phyloP scores from a whole-genome alignment of 805 yeast species.

The Suhomyces prunicola region DNA sequence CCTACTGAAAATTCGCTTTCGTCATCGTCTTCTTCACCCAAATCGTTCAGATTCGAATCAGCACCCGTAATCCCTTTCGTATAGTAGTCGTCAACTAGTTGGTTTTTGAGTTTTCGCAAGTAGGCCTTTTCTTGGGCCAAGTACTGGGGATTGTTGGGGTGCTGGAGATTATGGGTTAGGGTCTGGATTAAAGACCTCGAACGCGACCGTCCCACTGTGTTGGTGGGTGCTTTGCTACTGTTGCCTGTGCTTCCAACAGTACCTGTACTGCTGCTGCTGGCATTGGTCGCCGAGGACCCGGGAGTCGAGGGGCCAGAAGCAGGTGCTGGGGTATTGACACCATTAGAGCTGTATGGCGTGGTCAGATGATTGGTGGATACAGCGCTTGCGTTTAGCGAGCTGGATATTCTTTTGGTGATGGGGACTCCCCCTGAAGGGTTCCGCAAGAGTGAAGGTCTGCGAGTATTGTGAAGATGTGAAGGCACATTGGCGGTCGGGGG shows the following conservation, averaged over 20 bases:
- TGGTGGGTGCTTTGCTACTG: neutral
- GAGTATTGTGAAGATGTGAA: neutral
- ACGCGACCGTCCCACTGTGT: constrained; percentile 7
- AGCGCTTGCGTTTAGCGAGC: neutral
- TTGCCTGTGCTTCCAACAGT: neutral
- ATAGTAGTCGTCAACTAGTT: constrained; percentile 65
- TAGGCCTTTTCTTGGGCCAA: constrained; percentile 66
- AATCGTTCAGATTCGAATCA: constrained; percentile 26
- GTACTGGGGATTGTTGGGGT: constrained; percentile 35
- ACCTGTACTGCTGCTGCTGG: neutral
- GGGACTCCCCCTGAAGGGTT: constrained; percentile 2
- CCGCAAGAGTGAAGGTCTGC: constrained; percentile 6
- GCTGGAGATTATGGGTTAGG: constrained; percentile 12
- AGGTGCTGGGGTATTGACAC: neutral
- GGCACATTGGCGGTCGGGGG: constrained; percentile 1
- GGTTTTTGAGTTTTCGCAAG: constrained; percentile 58
- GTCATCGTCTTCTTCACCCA: constrained; percentile 20
- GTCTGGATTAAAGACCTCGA: constrained; percentile 20
- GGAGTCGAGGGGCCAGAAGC: neutral
- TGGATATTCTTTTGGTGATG: neutral
- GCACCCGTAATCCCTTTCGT: constrained; percentile 59
- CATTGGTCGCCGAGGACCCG: neutral
- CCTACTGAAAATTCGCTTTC: constrained; percentile 29
- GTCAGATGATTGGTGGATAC: neutral
- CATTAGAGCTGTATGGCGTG: neutral